phyloP scores from a whole-genome alignment of 108 stramenopile species.

The Craspedostauros australis region DNA sequence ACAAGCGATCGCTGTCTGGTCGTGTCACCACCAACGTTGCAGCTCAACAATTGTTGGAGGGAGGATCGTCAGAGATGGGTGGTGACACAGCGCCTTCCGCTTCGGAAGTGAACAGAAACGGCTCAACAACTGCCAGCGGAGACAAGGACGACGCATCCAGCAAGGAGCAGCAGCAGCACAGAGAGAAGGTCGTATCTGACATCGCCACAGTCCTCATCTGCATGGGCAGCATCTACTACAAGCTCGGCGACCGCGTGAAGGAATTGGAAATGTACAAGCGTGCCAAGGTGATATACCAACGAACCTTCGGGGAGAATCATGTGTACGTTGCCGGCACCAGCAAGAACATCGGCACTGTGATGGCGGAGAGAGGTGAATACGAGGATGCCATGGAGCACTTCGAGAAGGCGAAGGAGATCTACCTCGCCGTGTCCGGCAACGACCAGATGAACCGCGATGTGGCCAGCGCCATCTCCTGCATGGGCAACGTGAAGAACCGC shows the following conservation, averaged over 20 bases:
- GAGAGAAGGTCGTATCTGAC: conserved; percentile 25
- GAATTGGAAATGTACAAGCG: conserved; percentile 63
- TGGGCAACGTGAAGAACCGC: conserved; percentile 77
- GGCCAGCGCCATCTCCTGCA: conserved; percentile 74
- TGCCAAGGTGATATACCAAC: conserved; percentile 51
- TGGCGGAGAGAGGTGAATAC: conserved; percentile 68
- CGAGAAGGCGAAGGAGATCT: conserved; percentile 54
- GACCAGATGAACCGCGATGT: conserved; percentile 60
- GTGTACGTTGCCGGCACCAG: conserved; percentile 69
- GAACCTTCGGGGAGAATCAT: conserved; percentile 58
- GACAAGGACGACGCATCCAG: no score
- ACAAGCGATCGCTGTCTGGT: no score
- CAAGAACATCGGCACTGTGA: conserved; percentile 81
- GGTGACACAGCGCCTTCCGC: background rate
- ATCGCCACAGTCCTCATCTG: conserved; percentile 64
- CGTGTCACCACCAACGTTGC: no score
- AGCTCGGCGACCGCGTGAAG: conserved; percentile 57
- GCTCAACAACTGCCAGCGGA: no score
- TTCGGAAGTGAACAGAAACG: background rate
- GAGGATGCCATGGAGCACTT: conserved; percentile 60
- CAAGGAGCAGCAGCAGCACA: conserved; percentile 3
- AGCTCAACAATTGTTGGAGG: no score
- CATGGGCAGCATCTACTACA: conserved; percentile 74
- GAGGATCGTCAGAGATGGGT: no score
- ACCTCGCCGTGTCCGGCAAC: conserved; percentile 17